phyloP scores from a whole-genome alignment of 1,284 basidiomycete genomes.

The Stereum hirsutum region DNA sequence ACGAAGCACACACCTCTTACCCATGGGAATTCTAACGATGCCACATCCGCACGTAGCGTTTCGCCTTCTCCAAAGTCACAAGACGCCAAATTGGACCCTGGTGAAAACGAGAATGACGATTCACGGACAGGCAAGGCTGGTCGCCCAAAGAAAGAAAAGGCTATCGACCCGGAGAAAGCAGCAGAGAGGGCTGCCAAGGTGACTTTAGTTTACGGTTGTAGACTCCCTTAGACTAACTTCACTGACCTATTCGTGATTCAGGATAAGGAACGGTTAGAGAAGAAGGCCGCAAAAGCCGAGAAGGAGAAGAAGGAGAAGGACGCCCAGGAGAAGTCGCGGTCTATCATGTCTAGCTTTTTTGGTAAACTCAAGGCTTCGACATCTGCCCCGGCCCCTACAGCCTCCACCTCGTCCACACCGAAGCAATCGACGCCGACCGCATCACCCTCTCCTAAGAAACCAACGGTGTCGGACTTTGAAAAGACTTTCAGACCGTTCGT shows the following conservation, averaged over 20 bases:
- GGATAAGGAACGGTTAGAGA: conserved; percentile 61
- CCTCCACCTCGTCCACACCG: conserved; percentile 10
- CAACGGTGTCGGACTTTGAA: conserved; percentile 57
- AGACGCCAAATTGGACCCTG: conserved; percentile 8
- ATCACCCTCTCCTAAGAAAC: too few species aligned
- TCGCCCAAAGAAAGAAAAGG: conserved; percentile 37
- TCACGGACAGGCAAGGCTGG: conserved; percentile 10
- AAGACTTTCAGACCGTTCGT: conserved; percentile 71
- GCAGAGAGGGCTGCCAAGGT: conserved; percentile 38
- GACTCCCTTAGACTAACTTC: neutral
- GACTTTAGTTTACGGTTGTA: neutral
- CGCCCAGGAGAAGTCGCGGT: conserved; percentile 61
- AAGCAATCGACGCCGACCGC: too few species aligned
- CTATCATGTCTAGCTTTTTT: conserved; percentile 69
- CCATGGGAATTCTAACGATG: conserved; percentile 9
- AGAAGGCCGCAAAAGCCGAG: conserved; percentile 52
- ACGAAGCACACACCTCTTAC: conserved; percentile 7
- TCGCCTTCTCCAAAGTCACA: conserved; percentile 7
- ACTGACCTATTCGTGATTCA: conserved; percentile 20
- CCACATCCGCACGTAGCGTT: neutral
- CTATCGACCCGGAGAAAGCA: conserved; percentile 45
- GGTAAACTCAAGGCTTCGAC: conserved; percentile 39
- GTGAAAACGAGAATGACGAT: conserved; percentile 21
- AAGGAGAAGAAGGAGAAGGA: conserved; percentile 65
- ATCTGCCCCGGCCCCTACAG: conserved; percentile 24